phyloP scores from a whole-genome alignment of 805 yeast species.

The Millerozyma miso region DNA sequence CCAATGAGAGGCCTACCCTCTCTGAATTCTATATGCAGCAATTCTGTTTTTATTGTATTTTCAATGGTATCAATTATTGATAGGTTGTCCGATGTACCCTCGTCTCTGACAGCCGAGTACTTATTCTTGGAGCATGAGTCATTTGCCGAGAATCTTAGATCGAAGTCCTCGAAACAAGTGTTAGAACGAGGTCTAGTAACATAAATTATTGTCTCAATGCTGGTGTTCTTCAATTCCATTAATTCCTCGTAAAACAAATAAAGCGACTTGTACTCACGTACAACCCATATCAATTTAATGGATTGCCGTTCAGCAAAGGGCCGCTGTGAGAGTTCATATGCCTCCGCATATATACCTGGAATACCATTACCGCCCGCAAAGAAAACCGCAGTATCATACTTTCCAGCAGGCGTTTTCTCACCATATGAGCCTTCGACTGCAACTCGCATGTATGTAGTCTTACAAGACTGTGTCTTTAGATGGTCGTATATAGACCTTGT shows the following conservation, averaged over 20 bases:
- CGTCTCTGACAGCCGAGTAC: not conserved
- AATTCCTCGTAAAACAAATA: slow-evolving; percentile 47
- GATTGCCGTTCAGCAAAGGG: slow-evolving; percentile 7
- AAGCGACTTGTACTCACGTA: slow-evolving; percentile 48
- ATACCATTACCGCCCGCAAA: slow-evolving; percentile 41
- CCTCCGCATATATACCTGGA: slow-evolving; percentile 39
- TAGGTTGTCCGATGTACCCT: slow-evolving; percentile 52
- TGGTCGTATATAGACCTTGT: slow-evolving; percentile 19
- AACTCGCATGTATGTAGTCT: slow-evolving; percentile 20
- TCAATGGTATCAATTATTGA: slow-evolving; percentile 10
- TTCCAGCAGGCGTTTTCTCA: slow-evolving; percentile 27
- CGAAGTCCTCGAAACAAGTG: slow-evolving; percentile 5
- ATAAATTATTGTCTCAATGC: slow-evolving; percentile 27
- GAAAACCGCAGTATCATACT: slow-evolving; percentile 26
- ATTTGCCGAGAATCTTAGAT: slow-evolving; percentile 1
- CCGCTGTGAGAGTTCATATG: slow-evolving; percentile 12
- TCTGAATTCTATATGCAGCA: slow-evolving; percentile 26
- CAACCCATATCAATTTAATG: slow-evolving; percentile 55
- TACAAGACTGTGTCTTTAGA: slow-evolving; percentile 16
- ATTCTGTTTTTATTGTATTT: slow-evolving; percentile 5
- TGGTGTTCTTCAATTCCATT: slow-evolving; percentile 18
- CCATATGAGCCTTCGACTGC: slow-evolving; percentile 40
- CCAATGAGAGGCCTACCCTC: slow-evolving; percentile 44
- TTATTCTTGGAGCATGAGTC: not conserved
- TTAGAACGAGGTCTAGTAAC: slow-evolving; percentile 23